Evolutionary conservation across 257 asterid species (phyloP).

Genomic region (Schizonepeta tenuifolia): DNA sequence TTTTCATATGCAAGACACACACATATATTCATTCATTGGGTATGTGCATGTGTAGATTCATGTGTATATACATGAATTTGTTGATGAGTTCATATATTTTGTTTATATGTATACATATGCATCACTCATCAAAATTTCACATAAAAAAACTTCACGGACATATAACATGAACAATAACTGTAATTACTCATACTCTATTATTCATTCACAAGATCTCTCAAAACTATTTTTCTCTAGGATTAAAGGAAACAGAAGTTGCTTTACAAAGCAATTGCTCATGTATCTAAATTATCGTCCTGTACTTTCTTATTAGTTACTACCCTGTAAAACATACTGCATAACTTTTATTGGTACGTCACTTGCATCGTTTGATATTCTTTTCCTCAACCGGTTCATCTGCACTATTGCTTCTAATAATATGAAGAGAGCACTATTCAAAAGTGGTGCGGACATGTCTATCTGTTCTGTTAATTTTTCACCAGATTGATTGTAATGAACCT

Average conservation of each 20-base stretch:
- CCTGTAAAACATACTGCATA: neutral
- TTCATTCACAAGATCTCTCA: neutral
- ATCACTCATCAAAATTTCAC: neutral
- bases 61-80: neutral
- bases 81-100: neutral
- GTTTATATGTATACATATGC: neutral
- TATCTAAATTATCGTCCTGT: neutral
- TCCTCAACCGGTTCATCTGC: neutral
- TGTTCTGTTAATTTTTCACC: neutral
- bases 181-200: neutral
- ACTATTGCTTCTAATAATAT: neutral
- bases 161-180: neutral
- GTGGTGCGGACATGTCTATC: neutral
- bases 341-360: neutral
- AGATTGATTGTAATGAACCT: neutral
- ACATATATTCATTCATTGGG: too few species aligned
- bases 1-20: neutral
- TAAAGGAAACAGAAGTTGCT: neutral
- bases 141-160: neutral
- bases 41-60: neutral
- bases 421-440: neutral
- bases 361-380: slow-evolving; percentile 2
- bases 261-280: neutral
- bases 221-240: neutral
- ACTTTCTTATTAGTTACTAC: slow-evolving; percentile 1